These are phyloP conservation scores for Aspergillus persii DNA, from an alignment of 2,329 filamentous ascomycete species.

Conservation along the genomic window DNA sequence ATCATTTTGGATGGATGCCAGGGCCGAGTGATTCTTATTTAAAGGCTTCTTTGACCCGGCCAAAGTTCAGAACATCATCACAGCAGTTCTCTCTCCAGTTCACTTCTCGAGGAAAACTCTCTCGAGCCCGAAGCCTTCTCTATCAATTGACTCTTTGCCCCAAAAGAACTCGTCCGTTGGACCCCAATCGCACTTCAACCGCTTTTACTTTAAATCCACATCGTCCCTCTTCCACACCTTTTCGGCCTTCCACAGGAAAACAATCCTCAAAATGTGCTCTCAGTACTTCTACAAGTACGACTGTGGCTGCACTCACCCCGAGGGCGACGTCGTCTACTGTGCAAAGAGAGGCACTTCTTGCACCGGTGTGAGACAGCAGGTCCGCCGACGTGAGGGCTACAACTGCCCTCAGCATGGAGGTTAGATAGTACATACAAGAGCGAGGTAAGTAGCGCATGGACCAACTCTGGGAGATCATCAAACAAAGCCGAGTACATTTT, in stretches of 20 bases:
- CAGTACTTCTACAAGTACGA: conserved; percentile 38
- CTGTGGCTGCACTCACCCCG: conserved; percentile 35
- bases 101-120: not conserved
- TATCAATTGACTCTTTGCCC: not conserved
- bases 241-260: not conserved
- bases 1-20: conserved; percentile 15
- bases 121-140: not conserved
- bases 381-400: conserved; percentile 31
- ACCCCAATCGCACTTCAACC: not conserved
- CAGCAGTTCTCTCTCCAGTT: conserved; percentile 7
- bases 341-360: conserved; percentile 33
- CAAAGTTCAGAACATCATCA: conserved; percentile 14
- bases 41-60: conserved; percentile 20
- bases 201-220: not conserved
- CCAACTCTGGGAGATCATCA: not conserved
- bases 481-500: not conserved
- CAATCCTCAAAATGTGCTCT: conserved; percentile 32
- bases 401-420: conserved; percentile 33
- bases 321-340: conserved; percentile 35
- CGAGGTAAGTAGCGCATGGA: conserved; percentile 1
- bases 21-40: conserved; percentile 19
- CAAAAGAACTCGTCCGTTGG: not conserved
- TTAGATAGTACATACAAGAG: conserved; percentile 8
- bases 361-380: conserved; percentile 31
- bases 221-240: not conserved